These are phyloP conservation scores for Wickerhamomyces mucosus DNA, from an alignment of 805 yeast genomes.

Conservation along the genomic window DNA sequence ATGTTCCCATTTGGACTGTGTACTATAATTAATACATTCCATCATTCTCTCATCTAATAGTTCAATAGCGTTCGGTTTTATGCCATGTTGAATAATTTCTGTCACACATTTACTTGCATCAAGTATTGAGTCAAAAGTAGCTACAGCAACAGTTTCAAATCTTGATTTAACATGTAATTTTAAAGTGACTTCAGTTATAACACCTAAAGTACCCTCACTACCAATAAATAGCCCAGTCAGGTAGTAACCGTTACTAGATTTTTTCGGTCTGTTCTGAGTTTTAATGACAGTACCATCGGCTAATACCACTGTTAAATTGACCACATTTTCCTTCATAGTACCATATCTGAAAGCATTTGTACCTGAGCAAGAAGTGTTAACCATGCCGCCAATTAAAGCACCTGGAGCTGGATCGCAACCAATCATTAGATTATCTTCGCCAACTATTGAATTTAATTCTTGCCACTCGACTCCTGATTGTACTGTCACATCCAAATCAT, in stretches of 20 bases:
- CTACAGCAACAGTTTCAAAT: slow-evolving; percentile 56
- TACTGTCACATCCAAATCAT: slow-evolving; percentile 62
- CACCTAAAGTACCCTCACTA: slow-evolving; percentile 71
- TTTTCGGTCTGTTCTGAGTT: slow-evolving; percentile 64
- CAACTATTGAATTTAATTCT: slow-evolving; percentile 43
- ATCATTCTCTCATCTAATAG: slow-evolving; percentile 64
- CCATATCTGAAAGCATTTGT: slow-evolving; percentile 73
- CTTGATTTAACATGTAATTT: slow-evolving; percentile 57
- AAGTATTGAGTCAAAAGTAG: slow-evolving; percentile 53
- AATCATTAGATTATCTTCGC: slow-evolving; percentile 42
- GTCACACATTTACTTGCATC: slow-evolving; percentile 69
- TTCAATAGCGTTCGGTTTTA: slow-evolving; percentile 64
- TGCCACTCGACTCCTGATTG: slow-evolving; percentile 80
- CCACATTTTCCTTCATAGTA: slow-evolving; percentile 65
- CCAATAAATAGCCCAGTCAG: slow-evolving; percentile 68
- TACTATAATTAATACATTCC: slow-evolving; percentile 50
- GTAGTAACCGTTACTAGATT: slow-evolving; percentile 72
- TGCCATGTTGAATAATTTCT: slow-evolving; percentile 49
- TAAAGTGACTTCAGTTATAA: slow-evolving; percentile 68
- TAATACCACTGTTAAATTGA: slow-evolving; percentile 60
- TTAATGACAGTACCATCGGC: slow-evolving; percentile 74
- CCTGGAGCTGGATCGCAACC: slow-evolving; percentile 80
- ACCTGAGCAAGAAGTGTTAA: slow-evolving; percentile 71
- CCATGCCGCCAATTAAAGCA: slow-evolving; percentile 71
- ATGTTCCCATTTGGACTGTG: slow-evolving; percentile 48